A percentile compares a stretch with the other conserved stretches of the same genome.
Evolutionary conservation across 345 rosid genomes (phyloP).

Genomic region (Streptanthus diversifolius): DNA sequence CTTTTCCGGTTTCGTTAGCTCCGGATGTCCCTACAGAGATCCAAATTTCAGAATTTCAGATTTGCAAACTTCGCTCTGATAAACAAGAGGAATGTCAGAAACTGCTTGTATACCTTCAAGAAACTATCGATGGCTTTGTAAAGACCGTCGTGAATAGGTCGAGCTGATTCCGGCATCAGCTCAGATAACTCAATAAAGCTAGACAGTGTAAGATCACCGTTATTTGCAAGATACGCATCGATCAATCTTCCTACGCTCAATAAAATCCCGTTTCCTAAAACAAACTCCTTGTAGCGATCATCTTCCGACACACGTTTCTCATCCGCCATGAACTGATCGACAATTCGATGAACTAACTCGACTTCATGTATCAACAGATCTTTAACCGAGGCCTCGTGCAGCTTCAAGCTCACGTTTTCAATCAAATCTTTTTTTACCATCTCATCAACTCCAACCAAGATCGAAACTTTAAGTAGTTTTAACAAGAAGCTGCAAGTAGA

Average conservation of each 20-base stretch:
- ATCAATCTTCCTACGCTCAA: conserved; percentile 61
- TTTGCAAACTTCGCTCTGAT: neutral
- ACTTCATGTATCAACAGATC: conserved; percentile 73
- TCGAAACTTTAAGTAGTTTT: conserved; percentile 66
- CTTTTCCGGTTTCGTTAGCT: conserved; percentile 63
- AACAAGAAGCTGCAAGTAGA: conserved; percentile 80
- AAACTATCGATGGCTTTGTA: conserved; percentile 80
- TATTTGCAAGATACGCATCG: conserved; percentile 60
- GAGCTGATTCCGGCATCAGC: conserved; percentile 64
- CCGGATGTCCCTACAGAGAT: conserved; percentile 59
- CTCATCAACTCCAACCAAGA: conserved; percentile 59
- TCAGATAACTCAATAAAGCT: conserved; percentile 55
- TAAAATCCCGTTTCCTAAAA: conserved; percentile 47
- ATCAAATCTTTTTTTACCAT: conserved; percentile 48
- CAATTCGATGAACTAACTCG: conserved; percentile 58
- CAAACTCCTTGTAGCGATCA: conserved; percentile 44
- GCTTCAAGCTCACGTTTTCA: conserved; percentile 54
- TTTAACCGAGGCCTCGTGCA: conserved; percentile 66
- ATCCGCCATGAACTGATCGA: conserved; percentile 41
- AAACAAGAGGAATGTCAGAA: neutral
- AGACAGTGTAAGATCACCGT: conserved; percentile 43
- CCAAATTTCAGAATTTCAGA: neutral
- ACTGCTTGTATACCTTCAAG: conserved; percentile 51
- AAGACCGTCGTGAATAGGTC: conserved; percentile 69
- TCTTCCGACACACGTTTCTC: conserved; percentile 40